These are phyloP conservation scores for Typha latifolia DNA, from an alignment of 176 grass and related monocot genomes.

Conservation along the genomic window DNA sequence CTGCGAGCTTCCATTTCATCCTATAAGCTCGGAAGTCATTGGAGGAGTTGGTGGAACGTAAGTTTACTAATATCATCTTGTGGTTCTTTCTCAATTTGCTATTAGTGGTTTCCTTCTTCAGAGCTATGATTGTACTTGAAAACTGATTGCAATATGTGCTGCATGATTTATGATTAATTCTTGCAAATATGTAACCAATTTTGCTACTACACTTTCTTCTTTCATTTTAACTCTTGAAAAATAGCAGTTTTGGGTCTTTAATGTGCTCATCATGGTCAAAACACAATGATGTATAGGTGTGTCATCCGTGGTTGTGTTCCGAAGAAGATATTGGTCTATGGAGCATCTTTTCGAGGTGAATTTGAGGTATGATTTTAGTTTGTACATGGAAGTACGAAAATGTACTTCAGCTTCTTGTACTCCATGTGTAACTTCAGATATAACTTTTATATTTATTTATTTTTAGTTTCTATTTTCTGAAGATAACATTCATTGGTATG, in stretches of 20 bases:
- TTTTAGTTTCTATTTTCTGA: too few relatives aligned
- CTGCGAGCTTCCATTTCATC: constrained; percentile 95
- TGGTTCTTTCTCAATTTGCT: neutral
- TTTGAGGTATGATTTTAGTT: constrained; percentile 48
- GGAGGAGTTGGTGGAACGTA: constrained; percentile 92
- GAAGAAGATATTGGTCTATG: constrained; percentile 95
- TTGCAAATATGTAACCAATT: neutral
- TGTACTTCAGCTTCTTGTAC: too few relatives aligned
- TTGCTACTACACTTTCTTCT: neutral
- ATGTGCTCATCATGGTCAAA: constrained; percentile 1
- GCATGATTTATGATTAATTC: neutral
- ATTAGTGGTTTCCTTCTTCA: neutral
- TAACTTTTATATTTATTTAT: too few relatives aligned
- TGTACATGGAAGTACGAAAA: neutral
- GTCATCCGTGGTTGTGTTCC: constrained; percentile 96
- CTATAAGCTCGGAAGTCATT: constrained; percentile 71
- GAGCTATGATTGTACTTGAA: too few relatives aligned
- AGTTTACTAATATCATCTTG: constrained; percentile 9
- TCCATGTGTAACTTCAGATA: too few relatives aligned
- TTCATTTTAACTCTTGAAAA: neutral
- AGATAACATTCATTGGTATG: neutral
- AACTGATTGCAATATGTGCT: neutral
- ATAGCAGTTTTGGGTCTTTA: neutral
- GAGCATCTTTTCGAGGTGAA: constrained; percentile 66
- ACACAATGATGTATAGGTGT: constrained; percentile 36